Evolutionary conservation across 2,329 filamentous ascomycete species (phyloP), one percentile per base, ranked within the genome.

Genomic region (Aschersonia sp.): DNA sequence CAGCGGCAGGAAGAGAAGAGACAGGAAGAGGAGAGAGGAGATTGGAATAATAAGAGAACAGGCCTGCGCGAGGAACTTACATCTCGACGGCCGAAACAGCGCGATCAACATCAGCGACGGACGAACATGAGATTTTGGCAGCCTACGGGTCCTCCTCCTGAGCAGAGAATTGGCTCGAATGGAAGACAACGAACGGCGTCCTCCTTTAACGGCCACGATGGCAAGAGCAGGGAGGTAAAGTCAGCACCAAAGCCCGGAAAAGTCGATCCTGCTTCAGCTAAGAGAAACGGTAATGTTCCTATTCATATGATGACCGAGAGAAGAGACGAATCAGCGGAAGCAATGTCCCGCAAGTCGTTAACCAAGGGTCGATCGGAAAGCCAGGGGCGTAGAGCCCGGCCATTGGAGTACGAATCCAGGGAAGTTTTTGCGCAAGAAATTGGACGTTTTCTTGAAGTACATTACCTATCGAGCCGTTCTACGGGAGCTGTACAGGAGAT

Each of bases 401-500:
- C 8, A 12, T 8, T 8, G 12, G 35, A 12, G 35, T 8, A 37
- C 12, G 4, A 37, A 12, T 12, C 12, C 8, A 37, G 12, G 35
- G 12, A 9, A 8, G 12, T 8, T 8, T 12, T 37, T 12, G 35
- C 35, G 2, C 6, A 44, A 43, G 30, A 51, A 41, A 43, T 47
- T 48, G n/a, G 32, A 43, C 12, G 47, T 9, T 45, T 53, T 30
- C 31, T 59, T 14, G 58, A 58, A 37, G 22, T 57, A 29, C 53
- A 59, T 35, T 59, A 52, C 35, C 48, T 60, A 39, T 49, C 56
- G 10, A 55, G 50, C 4, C 49, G 54, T 29, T 49, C 48, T 10
- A 52, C 54, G 22, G 54, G 56, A 30, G 49, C 48, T 2, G 51
- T 54, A 14, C 48, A 53, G 22, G 52, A 58, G n/a, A 54, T 59